Base-by-base conservation (phyloP, 805 yeast genomes). In the Saturnispora serradocipensis region DNA sequence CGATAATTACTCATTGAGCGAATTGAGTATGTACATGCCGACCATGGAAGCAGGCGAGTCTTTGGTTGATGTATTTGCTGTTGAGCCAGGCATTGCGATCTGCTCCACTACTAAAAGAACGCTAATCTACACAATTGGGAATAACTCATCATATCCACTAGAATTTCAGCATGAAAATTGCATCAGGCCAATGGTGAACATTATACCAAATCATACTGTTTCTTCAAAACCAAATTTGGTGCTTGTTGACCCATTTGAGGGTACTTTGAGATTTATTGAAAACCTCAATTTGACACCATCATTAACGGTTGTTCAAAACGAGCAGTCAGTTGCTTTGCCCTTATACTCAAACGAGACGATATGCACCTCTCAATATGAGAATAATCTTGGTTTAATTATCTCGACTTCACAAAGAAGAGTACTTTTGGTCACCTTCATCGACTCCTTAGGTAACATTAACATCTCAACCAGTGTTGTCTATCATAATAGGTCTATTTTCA, bases 351-450 rank as follows among this genome's bases (percentile, higher is more conserved):
- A 73, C 15, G 97, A 90, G 62, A 61, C 64, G 30, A 70, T 88
- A 16, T 76, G 80, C 1, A 59, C 72, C 38, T 75, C 84, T 1
- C 78, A 80, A 50, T 77, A 77, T 54, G 73, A 84, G 10, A 88
- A 82, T 56, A 90, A 93, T 0, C 80, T 85, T 1, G 96, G 96
- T 2, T 71, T 88, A 4, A 72, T 84, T 0, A 61, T 84, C 8
- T 77, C 88, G 7, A 88, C 97, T 0, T 78, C 86, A 3, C 69
- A 77, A 54, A 88, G 88, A 24, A 72, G 90, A 54, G 78, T 84
- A 43, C 63, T 83, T 5, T 70, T 86, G 43, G 61, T 88, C 2
- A 71, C 82, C 0, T 68, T 89, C 32, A 76, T 84, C 54, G 93
- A 88, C 64, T 72, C 78, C 45, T 72, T 77, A 35, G 91, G 95